phyloP scores from a whole-genome alignment of 2,329 filamentous ascomycete species.

The Magnaporthiopsis incrustans region DNA sequence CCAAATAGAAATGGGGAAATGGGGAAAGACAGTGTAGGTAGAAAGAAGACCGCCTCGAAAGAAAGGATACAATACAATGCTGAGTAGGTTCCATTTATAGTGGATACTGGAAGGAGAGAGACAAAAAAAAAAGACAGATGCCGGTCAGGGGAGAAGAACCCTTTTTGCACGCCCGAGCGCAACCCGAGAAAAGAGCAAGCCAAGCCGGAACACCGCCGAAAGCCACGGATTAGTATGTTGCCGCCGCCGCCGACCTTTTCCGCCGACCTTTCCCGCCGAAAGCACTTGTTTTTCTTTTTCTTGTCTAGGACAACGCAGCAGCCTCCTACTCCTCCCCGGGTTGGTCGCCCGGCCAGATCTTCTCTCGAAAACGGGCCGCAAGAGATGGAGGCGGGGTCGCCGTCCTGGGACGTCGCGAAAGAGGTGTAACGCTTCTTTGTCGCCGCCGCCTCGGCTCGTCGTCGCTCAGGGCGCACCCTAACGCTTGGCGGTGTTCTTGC shows the following conservation, averaged over 20 bases:
- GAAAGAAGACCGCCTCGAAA: not conserved
- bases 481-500: conserved; percentile 1
- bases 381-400: not conserved
- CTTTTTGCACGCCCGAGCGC: not conserved
- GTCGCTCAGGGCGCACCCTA: conserved; percentile 1
- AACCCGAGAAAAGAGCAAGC: not conserved
- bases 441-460: not conserved
- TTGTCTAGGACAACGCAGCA: not conserved
- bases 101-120: too few species aligned
- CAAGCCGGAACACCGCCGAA: not conserved
- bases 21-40: too few species aligned
- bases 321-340: not conserved
- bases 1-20: not conserved
- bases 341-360: too few species aligned
- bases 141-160: not conserved
- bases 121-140: not conserved
- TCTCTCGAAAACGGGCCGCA: not conserved
- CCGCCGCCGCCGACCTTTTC: not conserved
- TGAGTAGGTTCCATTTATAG: not conserved
- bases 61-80: not conserved
- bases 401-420: too few species aligned
- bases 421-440: too few species aligned
- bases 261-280: not conserved
- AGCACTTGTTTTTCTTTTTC: not conserved
- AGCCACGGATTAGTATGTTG: not conserved